These are phyloP conservation scores for Omphalotus olearius DNA, from an alignment of 1,284 basidiomycete genomes.

Conservation along the genomic window DNA sequence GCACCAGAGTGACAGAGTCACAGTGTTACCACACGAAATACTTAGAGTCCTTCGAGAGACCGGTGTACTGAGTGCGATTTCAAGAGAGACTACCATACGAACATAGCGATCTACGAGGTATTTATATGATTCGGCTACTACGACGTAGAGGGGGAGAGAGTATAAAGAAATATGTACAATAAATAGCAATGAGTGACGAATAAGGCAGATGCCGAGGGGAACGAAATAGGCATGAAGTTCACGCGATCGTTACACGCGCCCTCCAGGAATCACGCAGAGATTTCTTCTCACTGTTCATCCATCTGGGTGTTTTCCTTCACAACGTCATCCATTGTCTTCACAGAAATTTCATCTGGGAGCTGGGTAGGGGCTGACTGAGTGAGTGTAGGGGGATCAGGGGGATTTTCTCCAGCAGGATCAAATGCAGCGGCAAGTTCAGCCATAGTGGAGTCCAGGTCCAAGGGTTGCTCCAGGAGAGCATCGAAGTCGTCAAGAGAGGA, in stretches of 20 bases:
- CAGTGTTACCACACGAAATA: not conserved
- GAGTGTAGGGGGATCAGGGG: not conserved
- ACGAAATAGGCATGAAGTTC: not conserved
- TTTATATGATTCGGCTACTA: not conserved
- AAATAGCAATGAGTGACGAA: no score
- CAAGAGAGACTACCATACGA: not conserved
- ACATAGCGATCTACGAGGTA: not conserved
- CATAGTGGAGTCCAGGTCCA: no score
- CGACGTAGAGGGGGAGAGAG: no score
- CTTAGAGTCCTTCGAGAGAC: not conserved
- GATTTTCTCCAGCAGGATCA: not conserved
- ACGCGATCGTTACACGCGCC: constrained; percentile 1
- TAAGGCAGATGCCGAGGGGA: no score
- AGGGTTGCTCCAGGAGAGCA: no score
- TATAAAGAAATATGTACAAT: no score
- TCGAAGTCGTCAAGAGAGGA: no score
- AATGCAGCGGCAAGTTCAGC: not conserved
- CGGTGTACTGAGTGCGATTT: not conserved
- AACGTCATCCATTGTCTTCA: not conserved
- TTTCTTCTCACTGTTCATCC: not conserved
- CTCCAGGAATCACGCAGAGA: constrained; percentile 1
- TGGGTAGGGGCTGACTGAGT: no score
- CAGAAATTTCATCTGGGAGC: not conserved
- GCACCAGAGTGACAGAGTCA: not conserved
- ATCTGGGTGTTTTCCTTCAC: not conserved